Evolutionary conservation across 176 grass and related monocot genomes (phyloP).

Genomic region (Otatea glauca): DNA sequence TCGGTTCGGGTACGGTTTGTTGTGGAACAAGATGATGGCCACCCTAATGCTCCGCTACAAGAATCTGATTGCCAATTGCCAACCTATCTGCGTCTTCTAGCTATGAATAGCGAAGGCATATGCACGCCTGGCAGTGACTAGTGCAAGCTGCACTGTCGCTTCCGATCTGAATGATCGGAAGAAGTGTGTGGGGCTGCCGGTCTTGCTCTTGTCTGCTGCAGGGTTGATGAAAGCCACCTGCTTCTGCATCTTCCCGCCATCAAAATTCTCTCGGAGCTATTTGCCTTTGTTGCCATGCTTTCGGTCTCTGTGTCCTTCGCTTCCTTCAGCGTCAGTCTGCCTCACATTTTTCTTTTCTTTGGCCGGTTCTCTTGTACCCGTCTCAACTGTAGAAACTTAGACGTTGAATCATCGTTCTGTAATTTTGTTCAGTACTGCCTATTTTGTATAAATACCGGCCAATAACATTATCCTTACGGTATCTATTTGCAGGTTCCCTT

Average conservation of each 20-base stretch:
- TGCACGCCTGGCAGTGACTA: slow-evolving; percentile 14
- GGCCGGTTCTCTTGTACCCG: neutral
- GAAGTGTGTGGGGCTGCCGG: slow-evolving; percentile 8
- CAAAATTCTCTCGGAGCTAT: neutral
- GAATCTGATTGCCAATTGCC: neutral
- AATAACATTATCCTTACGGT: neutral
- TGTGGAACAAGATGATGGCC: neutral
- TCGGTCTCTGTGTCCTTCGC: slow-evolving; percentile 33
- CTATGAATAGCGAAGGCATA: neutral
- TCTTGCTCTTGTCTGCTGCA: slow-evolving; percentile 6
- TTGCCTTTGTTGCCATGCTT: neutral
- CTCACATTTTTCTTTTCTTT: neutral
- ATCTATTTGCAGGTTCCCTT: neutral
- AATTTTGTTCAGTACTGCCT: neutral
- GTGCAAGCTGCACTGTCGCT: slow-evolving; percentile 32
- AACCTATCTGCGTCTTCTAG: neutral
- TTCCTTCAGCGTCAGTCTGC: slow-evolving; percentile 48
- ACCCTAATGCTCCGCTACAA: neutral
- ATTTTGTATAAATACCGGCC: neutral
- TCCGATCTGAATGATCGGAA: slow-evolving; percentile 24
- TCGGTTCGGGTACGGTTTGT: neutral
- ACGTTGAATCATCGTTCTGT: neutral
- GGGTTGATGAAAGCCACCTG: slow-evolving; percentile 20
- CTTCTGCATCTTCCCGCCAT: slow-evolving; percentile 34
- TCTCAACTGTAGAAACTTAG: neutral